Evolutionary conservation across 2,329 filamentous ascomycete species (phyloP), one percentile per base, ranked within the genome.

Genomic region (Huntiella abstrusa): DNA sequence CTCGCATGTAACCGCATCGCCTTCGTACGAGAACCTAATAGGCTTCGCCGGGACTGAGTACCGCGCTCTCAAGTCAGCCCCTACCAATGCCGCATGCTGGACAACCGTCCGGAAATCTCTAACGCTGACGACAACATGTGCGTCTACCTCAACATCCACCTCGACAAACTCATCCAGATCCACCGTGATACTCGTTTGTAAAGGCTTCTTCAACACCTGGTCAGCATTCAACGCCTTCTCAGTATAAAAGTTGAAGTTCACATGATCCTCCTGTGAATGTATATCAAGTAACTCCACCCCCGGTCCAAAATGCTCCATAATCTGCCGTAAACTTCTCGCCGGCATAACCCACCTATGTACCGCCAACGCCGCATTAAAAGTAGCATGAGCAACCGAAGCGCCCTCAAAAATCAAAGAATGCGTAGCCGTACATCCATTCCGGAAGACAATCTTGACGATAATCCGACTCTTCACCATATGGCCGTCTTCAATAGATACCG

Each of bases 101-200:
- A 86, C 75, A 46, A 87, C 83, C 33, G 82, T 77, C 43, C 82
- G 77, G 58, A 87, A 87, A 59, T 88, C 83, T 55, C 84, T 86
- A 56, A 88, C 81, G 54, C 77, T 83, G 56, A 87, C 81, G 49
- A 84, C 73, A 54, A 86, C 82, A 56, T 86, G 83, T 48, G 86
- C 69, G 43, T 80, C 77, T 50, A 83, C 75, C 56, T 85, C 77
- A 28, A 84, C 76, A 16, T 73, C 67, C 51, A 87, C 83, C 44
- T 79, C 71, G 48, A 83, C 77, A 55, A 88, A 88, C 53, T 87
- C 82, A 48, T 80, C 73, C 28, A 74, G 76, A 56, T 85, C 80
- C 11, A 87, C 71, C 1, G 81, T 74, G 51, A 88, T 83, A 28
- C 81, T 83, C 7, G 83, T 88, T 54, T 84, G 80, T 1, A 88